Evolutionary conservation across 352 stramenopile species (phyloP).

Genomic region (Globisporangium spinosum): DNA sequence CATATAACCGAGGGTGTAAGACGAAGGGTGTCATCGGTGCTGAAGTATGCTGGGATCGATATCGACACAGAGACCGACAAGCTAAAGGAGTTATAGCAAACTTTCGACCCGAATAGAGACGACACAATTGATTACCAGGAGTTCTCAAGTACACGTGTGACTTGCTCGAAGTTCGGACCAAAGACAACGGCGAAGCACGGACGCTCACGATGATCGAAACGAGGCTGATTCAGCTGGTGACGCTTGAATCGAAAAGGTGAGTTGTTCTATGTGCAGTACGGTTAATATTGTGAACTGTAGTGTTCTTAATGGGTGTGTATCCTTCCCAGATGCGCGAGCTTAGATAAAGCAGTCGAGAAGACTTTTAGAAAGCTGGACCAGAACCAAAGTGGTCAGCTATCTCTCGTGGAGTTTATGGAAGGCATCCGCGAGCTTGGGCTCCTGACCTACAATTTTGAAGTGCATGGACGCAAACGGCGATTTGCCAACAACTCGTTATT

Average conservation of each 20-base stretch:
- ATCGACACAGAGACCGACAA: slow-evolving; percentile 30
- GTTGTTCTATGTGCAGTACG: neutral
- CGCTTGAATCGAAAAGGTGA: slow-evolving; percentile 28
- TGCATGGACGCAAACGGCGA: slow-evolving; percentile 38
- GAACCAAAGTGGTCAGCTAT: slow-evolving; percentile 37
- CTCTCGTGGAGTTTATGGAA: slow-evolving; percentile 38
- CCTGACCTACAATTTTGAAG: slow-evolving; percentile 44
- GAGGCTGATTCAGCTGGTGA: slow-evolving; percentile 36
- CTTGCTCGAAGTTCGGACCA: slow-evolving; percentile 30
- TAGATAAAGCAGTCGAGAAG: slow-evolving; percentile 31
- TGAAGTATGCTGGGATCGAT: slow-evolving; percentile 34
- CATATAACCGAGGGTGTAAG: slow-evolving; percentile 20
- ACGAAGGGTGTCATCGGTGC: slow-evolving; percentile 23
- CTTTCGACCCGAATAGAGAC: slow-evolving; percentile 40
- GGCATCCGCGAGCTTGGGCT: slow-evolving; percentile 39
- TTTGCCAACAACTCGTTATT: slow-evolving; percentile 41
- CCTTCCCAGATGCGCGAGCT: slow-evolving; percentile 3
- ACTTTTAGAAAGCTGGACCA: slow-evolving; percentile 38
- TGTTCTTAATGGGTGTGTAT: neutral
- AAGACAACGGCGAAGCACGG: slow-evolving; percentile 23
- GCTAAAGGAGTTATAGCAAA: slow-evolving; percentile 34
- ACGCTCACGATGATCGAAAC: slow-evolving; percentile 27
- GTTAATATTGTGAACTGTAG: too few species aligned
- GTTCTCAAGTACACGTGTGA: slow-evolving; percentile 43
- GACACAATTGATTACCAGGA: slow-evolving; percentile 43